These are phyloP conservation scores for Neurospora sublineolata DNA, from an alignment of 495 filamentous ascomycete species.

Conservation along the genomic window DNA sequence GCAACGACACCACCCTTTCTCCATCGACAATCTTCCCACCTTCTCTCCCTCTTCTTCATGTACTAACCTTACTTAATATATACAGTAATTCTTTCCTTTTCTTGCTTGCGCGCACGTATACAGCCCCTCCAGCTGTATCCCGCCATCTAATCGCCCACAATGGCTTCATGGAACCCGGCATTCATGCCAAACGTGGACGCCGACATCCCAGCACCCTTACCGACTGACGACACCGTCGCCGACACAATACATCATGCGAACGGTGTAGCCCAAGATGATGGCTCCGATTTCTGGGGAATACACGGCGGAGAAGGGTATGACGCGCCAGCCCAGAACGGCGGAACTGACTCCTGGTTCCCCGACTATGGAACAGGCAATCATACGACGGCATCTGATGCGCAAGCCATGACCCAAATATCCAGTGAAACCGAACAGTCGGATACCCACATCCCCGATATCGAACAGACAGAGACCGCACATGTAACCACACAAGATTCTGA, in stretches of 20 bases:
- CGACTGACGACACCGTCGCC: background rate
- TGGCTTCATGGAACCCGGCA: conserved; percentile 45
- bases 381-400: conserved; percentile 17
- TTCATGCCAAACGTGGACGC: conserved; percentile 38
- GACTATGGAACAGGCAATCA: conserved; percentile 17
- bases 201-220: conserved; percentile 9
- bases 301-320: background rate
- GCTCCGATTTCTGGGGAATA: background rate
- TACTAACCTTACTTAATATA: conserved; percentile 8
- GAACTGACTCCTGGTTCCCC: conserved; percentile 19
- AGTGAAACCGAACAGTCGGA: background rate
- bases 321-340: conserved; percentile 7
- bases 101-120: conserved; percentile 4
- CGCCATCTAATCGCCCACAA: conserved; percentile 23
- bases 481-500: background rate
- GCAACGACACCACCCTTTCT: background rate
- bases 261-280: background rate
- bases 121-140: conserved; percentile 15
- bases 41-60: background rate
- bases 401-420: conserved; percentile 2
- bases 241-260: background rate
- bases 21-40: background rate
- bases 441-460: background rate
- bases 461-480: background rate
- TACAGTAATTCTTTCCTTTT: conserved; percentile 22